Base-by-base conservation (phyloP, 192 early-diverging fungal genomes). In the Podila verticillata region DNA sequence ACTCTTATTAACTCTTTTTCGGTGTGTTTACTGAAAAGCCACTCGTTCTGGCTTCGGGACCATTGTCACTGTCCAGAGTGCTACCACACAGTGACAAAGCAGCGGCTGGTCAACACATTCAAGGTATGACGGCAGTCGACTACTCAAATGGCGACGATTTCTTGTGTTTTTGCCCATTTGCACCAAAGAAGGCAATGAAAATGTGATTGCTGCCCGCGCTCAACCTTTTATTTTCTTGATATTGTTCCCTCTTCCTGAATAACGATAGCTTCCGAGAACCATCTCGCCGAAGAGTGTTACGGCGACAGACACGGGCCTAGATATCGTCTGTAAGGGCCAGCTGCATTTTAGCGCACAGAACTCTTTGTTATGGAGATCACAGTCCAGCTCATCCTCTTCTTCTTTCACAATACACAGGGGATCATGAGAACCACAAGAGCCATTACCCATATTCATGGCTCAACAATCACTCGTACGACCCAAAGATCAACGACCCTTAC, bases 21-120 rank as follows among this genome's bases (percentile, higher is more conserved):
- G n/a, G n/a, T n/a, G n/a, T n/a, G 7, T 57, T 48, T 48, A 26
- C 30, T 20, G 64, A 15, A 31, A 24, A 91, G 88, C 71, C 89
- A 95, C 74, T 72, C 87, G 19, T 85, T 96, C 44, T 96, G 95
- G 95, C 86, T 96, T 44, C 83, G 95, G 10, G 94, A 96, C 70
- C 95, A 96, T 77, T 96, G 95, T 74, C 87, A 85, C 29, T 96
- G 95, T 61, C 82, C 87, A 4, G 54, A 88, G 36, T 96, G 95
- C 70, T 96, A 89, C 74, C 95, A 95, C 58, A 72, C 85, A 7
- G 73, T 89, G 19, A 95, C 95, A 0, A 93, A 91, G 54, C 95
- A 96, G 73, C 82, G 95, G 13, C 84, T 95, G 17, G 67, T 94
- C 17, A 85, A 93, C 69, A 95, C 95, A 1, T 89, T 87, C 74